Base-by-base conservation (phyloP, 257 asterid species). In the Rehmannia glutinosa region DNA sequence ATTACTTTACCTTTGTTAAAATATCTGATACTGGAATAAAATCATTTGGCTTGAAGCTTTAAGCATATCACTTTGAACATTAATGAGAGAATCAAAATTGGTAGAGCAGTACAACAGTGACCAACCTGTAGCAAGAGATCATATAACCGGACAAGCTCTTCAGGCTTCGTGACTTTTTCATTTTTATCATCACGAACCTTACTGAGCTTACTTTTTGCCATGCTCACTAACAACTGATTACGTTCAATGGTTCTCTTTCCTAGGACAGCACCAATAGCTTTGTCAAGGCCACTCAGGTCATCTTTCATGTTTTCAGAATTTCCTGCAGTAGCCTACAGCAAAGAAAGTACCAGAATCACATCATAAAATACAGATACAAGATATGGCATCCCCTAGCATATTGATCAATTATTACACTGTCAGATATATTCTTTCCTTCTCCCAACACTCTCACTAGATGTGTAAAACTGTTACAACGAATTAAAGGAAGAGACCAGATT, bases 191-290 rank as follows among this genome's bases (percentile, higher is more conserved):
- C 96, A 33, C 90, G 91, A 74, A 61, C 82, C 80, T 84, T 91
- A 71, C 73, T 81, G 66, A 94, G 87, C 74, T 91, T 94, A 70
- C 89, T 79, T 81, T 87, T 94, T 39, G 93, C 97, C 64, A 83
- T 80, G 75, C 77, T 82, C 73, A 94, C 97, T 76, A 94, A 69
- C 82, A 94, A 76, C 80, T 88, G 97, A 52, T 94, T 87, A 32
- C 99, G 89, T 65, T 94, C 99, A 80, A 94, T 91, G 20, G 97
- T 94, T 80, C 91, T 81, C 83, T 88, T 86, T 30, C 96, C 97
- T 73, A 94, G 72, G 58, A 88, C 80, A 73, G 97, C 93, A 69
- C 97, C 90, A 75, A 94, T 83, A 68, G 99, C 97, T 76, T 94
- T 94, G 75, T 88, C 96, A 72, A 94, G 97, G 76, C 97, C 97